phyloP scores from a whole-genome alignment of 2,329 filamentous ascomycete species.

The Fusarium stilboides region DNA sequence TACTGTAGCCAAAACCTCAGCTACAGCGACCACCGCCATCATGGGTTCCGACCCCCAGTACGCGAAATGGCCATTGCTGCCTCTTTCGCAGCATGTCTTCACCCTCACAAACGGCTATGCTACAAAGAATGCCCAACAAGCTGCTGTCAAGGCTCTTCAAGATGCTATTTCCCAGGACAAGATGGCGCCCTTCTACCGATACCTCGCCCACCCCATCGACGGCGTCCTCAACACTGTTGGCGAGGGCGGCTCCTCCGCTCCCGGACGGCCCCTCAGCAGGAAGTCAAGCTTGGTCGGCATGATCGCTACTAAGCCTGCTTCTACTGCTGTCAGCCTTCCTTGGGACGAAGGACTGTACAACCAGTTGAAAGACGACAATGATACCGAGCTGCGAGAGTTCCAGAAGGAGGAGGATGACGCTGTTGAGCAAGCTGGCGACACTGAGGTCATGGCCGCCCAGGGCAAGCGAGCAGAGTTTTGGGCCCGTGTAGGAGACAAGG shows the following conservation, averaged over 20 bases:
- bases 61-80: constrained; percentile 86
- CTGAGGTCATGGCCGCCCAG: constrained; percentile 91
- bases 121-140: constrained; percentile 75
- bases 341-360: constrained; percentile 95
- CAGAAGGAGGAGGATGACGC: constrained; percentile 95
- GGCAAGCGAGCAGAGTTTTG: constrained; percentile 98
- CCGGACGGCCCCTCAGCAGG: constrained; percentile 73
- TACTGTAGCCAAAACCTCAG: constrained; percentile 48
- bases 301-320: constrained; percentile 79
- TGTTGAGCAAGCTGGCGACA: constrained; percentile 95
- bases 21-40: constrained; percentile 57
- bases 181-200: constrained; percentile 90
- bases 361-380: constrained; percentile 81
- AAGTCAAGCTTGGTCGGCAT: constrained; percentile 81
- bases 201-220: constrained; percentile 85
- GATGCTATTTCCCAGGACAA: constrained; percentile 87
- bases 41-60: constrained; percentile 89
- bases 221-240: constrained; percentile 85
- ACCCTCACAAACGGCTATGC: constrained; percentile 86
- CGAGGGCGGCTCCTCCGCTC: constrained; percentile 69
- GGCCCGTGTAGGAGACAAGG: constrained; percentile 96
- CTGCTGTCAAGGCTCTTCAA: constrained; percentile 80
- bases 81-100: constrained; percentile 88
- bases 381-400: constrained; percentile 80
- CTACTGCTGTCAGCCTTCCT: constrained; percentile 77